Base-by-base conservation (phyloP, 352 stramenopile species). In the Phytophthora nicotianae region DNA sequence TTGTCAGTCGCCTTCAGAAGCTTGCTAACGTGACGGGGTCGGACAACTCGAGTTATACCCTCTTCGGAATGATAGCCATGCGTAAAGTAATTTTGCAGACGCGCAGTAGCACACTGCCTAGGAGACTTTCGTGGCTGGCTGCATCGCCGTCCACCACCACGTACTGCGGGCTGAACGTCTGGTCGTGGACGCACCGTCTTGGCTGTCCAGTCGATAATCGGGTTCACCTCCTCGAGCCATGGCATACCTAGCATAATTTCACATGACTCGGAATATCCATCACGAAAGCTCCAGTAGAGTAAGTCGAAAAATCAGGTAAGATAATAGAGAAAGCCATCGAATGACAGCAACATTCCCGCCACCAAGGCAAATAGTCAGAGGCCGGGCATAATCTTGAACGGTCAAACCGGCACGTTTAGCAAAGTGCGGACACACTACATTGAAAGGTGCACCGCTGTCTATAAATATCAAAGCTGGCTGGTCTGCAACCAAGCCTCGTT, bases 161-260 rank as follows among this genome's bases (percentile, higher is more conserved):
- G 20, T 11, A 29, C 20, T 16, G 37, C 24, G 4, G 33, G 13
- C 5, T 20, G 23, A 10, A 43, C 54, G 13, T 41, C 16, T 11
- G 45, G 33, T 21, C 54, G 26, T 26, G 56, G 47, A 5, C 21
- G 38, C 11, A 46, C 20, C 2, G 35, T 40, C 20, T 50, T 53
- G 40, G 27, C 5, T 4, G 40, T 7, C 50, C 58, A 60, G 20
- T 60, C 33, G 26, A 60, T 56, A 3, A 50, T 49, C 0, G 43
- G 43, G 24, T 60, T 60, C 7, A 56, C 58, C 7, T 50, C 49
- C 1, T 55, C 33, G 11, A 66, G 49, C 50, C 50, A 66, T 3
- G 50, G 43, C 23, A 66, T 60, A 3, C 50, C 58, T 1, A 66
- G 16, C 41, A 66, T 55, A 3, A 54, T 19, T 4, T 66, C 37